phyloP scores from a whole-genome alignment of 805 yeast species.

The Kazachstania africana region DNA sequence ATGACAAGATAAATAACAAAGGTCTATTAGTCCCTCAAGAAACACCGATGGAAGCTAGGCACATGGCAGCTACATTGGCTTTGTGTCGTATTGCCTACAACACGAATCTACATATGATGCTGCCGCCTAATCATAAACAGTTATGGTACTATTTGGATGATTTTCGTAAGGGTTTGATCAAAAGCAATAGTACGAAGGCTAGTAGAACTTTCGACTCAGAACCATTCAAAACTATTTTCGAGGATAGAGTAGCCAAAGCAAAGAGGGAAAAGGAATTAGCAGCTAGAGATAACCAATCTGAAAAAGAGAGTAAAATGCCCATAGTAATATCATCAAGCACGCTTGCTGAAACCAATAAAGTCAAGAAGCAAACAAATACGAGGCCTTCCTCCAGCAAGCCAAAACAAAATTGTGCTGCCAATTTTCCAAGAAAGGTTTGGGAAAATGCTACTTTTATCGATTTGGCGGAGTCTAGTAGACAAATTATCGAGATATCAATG shows the following conservation, averaged over 20 bases:
- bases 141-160: conserved; percentile 68
- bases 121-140: conserved; percentile 71
- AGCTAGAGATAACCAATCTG: conserved; percentile 35
- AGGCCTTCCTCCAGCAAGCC: conserved; percentile 3
- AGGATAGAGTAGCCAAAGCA: conserved; percentile 36
- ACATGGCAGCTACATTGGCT: conserved; percentile 81
- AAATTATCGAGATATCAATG: conserved; percentile 50
- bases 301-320: conserved; percentile 39
- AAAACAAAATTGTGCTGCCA: no score
- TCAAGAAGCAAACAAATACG: conserved; percentile 1
- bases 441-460: conserved; percentile 57
- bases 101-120: conserved; percentile 75
- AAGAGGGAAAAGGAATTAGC: conserved; percentile 36
- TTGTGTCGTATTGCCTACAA: conserved; percentile 67
- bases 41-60: conserved; percentile 83
- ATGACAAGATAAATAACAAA: conserved; percentile 30
- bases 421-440: conserved; percentile 49
- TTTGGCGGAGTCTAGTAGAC: conserved; percentile 52
- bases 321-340: conserved; percentile 28
- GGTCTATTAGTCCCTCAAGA: conserved; percentile 52
- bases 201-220: conserved; percentile 49
- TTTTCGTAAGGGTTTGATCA: conserved; percentile 39
- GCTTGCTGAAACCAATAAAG: neutral
- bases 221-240: conserved; percentile 65
- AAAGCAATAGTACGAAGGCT: conserved; percentile 36